Percentiles rank a stretch among this genome's conserved stretches.
Evolutionary conservation across 176 grass and related monocot species (phyloP).

Genomic region (Triticum aestivum): DNA sequence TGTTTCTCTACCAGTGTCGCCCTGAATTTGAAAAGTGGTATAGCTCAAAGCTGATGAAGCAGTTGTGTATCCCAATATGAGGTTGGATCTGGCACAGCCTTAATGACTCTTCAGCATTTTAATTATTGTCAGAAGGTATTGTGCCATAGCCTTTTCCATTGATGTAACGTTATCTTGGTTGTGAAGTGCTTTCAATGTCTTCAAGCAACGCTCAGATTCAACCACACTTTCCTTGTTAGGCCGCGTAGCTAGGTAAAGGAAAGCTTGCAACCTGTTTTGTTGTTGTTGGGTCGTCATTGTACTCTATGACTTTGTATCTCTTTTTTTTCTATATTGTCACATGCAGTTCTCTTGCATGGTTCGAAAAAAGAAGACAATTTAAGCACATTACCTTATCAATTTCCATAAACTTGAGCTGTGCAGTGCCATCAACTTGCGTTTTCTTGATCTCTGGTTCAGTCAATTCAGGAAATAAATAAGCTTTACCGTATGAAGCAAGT

Average conservation of each 20-base stretch:
- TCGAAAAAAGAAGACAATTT: background rate
- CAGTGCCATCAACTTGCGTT: conserved; percentile 73
- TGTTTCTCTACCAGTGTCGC: conserved; percentile 19
- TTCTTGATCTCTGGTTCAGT: conserved; percentile 73
- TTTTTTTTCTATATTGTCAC: no score
- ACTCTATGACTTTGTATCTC: no score
- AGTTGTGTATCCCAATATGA: conserved; percentile 58
- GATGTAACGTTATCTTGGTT: conserved; percentile 53
- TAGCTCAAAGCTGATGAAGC: conserved; percentile 83
- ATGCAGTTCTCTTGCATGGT: no score
- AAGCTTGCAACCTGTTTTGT: conserved; percentile 65
- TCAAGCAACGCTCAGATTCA: conserved; percentile 79
- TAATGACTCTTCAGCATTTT: conserved; percentile 48
- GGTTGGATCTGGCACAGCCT: conserved; percentile 51
- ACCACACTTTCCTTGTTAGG: conserved; percentile 67
- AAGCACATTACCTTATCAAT: conserved; percentile 64
- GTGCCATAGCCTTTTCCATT: conserved; percentile 77
- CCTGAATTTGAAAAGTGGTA: conserved; percentile 66
- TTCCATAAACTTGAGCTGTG: conserved; percentile 81
- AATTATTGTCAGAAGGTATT: conserved; percentile 82
- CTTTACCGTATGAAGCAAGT: conserved; percentile 80
- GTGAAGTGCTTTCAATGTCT: conserved; percentile 74
- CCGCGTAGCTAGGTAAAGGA: conserved; percentile 68
- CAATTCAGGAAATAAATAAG: conserved; percentile 81
- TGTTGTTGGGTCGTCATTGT: no score